Conservation (phyloP, 495 filamentous ascomycete species). For the Penicillium flavigenum region DNA sequence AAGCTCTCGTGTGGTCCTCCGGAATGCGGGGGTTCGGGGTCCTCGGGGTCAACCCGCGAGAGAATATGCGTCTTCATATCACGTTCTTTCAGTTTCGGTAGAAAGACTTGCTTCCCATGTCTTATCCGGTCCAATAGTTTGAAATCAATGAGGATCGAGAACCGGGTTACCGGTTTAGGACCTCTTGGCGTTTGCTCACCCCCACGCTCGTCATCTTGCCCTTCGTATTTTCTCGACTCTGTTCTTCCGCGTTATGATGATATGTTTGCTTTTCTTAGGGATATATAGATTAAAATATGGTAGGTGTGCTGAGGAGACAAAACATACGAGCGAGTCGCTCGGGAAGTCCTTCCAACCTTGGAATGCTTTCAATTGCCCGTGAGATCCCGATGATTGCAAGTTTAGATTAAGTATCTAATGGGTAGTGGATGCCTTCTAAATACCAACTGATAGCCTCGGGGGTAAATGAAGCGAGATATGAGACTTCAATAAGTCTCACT, state of each 20-base stretch:
- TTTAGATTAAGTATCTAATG: background rate
- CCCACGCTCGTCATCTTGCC: background rate
- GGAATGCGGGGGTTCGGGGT: constrained; percentile 4
- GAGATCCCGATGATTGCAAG: background rate
- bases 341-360: background rate
- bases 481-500: background rate
- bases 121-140: background rate
- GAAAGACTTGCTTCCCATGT: background rate
- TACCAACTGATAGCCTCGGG: background rate
- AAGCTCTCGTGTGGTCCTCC: background rate
- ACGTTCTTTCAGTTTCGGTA: background rate
- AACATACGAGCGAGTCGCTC: background rate
- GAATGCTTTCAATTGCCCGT: background rate
- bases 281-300: background rate
- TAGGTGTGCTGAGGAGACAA: background rate
- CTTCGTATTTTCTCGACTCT: background rate
- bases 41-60: background rate
- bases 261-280: background rate
- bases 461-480: background rate
- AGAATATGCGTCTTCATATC: background rate
- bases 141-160: background rate
- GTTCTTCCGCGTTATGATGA: background rate
- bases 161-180: background rate
- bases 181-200: constrained; percentile 2
- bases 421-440: background rate